Percentiles rank a stretch among this genome's conserved stretches.
Evolutionary conservation across 768 basidiomycete genomes (phyloP).

Genomic region (Gautieria morchelliformis): DNA sequence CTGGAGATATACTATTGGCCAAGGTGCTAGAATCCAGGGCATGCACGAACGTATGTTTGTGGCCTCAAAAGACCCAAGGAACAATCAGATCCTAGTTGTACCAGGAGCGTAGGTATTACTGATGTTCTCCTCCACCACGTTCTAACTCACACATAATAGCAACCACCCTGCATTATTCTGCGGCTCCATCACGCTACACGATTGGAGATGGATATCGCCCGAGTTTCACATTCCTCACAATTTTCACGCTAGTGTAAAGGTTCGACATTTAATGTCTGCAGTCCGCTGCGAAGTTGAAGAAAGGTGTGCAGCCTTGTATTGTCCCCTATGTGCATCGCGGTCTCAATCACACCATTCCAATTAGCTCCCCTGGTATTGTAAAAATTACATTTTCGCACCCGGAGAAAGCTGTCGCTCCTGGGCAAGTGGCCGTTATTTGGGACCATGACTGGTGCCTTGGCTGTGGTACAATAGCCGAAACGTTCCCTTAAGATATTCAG

Average conservation of each 20-base stretch:
- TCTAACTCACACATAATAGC: slow-evolving; percentile 15
- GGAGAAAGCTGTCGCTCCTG: slow-evolving; percentile 61
- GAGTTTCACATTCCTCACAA: slow-evolving; percentile 25
- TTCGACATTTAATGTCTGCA: slow-evolving; percentile 59
- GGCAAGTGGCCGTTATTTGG: slow-evolving; percentile 74
- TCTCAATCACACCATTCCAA: background rate
- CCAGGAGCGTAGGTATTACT: slow-evolving; percentile 47
- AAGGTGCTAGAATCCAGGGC: slow-evolving; percentile 61
- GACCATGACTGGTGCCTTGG: slow-evolving; percentile 75
- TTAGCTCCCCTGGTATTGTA: slow-evolving; percentile 12
- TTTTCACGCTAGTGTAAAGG: slow-evolving; percentile 42
- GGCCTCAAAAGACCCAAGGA: slow-evolving; percentile 50
- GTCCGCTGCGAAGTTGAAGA: slow-evolving; percentile 40
- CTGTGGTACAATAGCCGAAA: slow-evolving; percentile 53
- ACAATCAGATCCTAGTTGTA: slow-evolving; percentile 69
- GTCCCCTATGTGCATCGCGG: background rate
- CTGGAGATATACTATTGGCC: slow-evolving; percentile 82
- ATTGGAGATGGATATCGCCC: slow-evolving; percentile 75
- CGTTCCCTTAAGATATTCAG: background rate
- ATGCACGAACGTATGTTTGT: slow-evolving; percentile 60
- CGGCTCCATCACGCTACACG: slow-evolving; percentile 22
- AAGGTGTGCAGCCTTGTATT: slow-evolving; percentile 24
- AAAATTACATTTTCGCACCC: slow-evolving; percentile 46
- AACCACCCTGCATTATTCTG: slow-evolving; percentile 50
- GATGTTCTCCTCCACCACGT: background rate